These are phyloP conservation scores for Thelonectria discophora DNA, from an alignment of 2,329 filamentous ascomycete species.

Conservation along the genomic window DNA sequence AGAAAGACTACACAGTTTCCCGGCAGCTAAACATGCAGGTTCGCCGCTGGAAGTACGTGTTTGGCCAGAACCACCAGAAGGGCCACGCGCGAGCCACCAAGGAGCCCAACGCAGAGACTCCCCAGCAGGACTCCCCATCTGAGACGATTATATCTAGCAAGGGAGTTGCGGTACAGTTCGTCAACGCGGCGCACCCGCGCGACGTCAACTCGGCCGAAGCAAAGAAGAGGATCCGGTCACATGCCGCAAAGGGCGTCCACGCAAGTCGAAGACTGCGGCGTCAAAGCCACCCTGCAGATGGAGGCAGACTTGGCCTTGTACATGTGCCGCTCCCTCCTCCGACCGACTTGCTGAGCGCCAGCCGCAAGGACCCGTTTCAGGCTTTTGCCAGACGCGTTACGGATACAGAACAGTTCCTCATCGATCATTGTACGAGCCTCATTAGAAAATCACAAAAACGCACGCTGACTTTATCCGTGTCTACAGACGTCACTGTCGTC, in stretches of 20 bases:
- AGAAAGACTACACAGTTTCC: neutral
- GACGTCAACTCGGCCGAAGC: slow-evolving; percentile 5
- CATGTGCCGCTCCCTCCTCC: neutral
- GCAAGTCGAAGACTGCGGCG: neutral
- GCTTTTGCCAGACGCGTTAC: neutral
- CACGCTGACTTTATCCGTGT: neutral
- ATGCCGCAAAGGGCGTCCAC: slow-evolving; percentile 3
- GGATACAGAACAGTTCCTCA: slow-evolving; percentile 4
- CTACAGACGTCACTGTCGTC: neutral
- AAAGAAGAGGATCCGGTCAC: slow-evolving; percentile 3
- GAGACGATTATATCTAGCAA: neutral
- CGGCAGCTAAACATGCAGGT: neutral
- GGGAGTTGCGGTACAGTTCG: neutral
- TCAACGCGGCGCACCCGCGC: slow-evolving; percentile 6
- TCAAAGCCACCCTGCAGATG: neutral
- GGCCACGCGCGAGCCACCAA: neutral
- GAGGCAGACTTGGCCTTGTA: neutral
- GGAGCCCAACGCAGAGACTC: neutral
- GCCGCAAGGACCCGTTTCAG: slow-evolving; percentile 6
- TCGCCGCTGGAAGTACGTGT: slow-evolving; percentile 6
- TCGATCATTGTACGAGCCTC: slow-evolving; percentile 2
- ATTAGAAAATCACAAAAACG: neutral
- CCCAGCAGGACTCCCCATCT: neutral
- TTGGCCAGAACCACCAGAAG: too few species aligned
- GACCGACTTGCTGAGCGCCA: neutral